These are phyloP conservation scores for Talaromyces sp. DNA, from an alignment of 2,329 filamentous ascomycete species.

Conservation along the genomic window DNA sequence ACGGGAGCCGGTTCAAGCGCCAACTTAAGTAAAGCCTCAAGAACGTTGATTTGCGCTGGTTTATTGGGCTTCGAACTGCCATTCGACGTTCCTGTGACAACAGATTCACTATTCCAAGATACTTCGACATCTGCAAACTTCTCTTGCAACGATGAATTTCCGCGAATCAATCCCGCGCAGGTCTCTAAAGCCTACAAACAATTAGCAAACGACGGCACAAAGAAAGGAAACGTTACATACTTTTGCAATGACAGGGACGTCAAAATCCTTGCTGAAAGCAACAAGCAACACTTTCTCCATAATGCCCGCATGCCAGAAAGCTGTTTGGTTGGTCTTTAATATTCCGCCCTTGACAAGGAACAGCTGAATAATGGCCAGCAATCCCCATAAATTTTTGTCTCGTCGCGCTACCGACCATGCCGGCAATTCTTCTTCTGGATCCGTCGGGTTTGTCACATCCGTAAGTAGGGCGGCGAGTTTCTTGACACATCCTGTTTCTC, in stretches of 20 bases:
- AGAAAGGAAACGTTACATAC: slow-evolving; percentile 38
- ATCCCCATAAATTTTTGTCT: slow-evolving; percentile 87
- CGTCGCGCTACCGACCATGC: slow-evolving; percentile 71
- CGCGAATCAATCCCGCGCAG: slow-evolving; percentile 82
- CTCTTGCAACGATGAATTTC: slow-evolving; percentile 75
- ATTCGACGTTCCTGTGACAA: slow-evolving; percentile 26
- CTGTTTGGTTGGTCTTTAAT: slow-evolving; percentile 75
- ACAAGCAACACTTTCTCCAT: slow-evolving; percentile 75
- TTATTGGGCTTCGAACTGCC: slow-evolving; percentile 41
- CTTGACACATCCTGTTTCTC: slow-evolving; percentile 78
- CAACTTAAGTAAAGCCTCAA: slow-evolving; percentile 84
- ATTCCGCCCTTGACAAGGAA: slow-evolving; percentile 78
- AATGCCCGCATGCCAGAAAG: slow-evolving; percentile 78
- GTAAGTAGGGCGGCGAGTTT: slow-evolving; percentile 65
- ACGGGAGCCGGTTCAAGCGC: slow-evolving; percentile 63
- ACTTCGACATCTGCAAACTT: slow-evolving; percentile 84
- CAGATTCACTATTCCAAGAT: slow-evolving; percentile 31
- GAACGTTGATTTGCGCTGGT: slow-evolving; percentile 71
- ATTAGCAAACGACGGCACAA: slow-evolving; percentile 12
- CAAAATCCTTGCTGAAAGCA: slow-evolving; percentile 68
- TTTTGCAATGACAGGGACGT: slow-evolving; percentile 75
- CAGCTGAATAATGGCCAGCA: slow-evolving; percentile 77
- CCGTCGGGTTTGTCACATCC: slow-evolving; percentile 52
- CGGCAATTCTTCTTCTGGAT: slow-evolving; percentile 57
- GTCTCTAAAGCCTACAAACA: slow-evolving; percentile 64